These are phyloP conservation scores for Emergomyces orientalis DNA, from an alignment of 2,329 filamentous ascomycete species.

Conservation along the genomic window DNA sequence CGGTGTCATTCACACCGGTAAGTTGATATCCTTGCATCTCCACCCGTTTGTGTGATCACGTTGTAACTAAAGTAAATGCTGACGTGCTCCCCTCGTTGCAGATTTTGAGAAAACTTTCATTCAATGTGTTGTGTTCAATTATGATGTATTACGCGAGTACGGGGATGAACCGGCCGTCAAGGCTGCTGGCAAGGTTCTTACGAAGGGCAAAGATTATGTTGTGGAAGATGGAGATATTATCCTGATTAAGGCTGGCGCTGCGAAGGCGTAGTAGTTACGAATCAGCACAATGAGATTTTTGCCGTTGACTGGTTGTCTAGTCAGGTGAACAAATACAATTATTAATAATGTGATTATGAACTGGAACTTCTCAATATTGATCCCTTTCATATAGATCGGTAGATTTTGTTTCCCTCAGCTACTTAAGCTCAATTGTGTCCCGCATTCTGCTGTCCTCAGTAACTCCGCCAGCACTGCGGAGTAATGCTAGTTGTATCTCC, in stretches of 20 bases:
- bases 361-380: background rate
- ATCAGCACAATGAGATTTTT: background rate
- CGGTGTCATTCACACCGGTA: slow-evolving; percentile 82
- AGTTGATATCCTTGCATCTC: slow-evolving; percentile 7
- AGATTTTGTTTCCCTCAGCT: background rate
- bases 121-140: slow-evolving; percentile 92
- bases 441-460: no score
- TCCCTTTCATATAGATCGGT: no score
- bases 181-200: slow-evolving; percentile 92
- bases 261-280: slow-evolving; percentile 31
- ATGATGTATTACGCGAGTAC: slow-evolving; percentile 65
- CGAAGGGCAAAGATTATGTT: slow-evolving; percentile 93
- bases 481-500: no score
- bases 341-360: background rate
- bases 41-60: background rate
- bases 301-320: background rate
- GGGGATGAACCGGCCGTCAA: slow-evolving; percentile 84
- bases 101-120: slow-evolving; percentile 99
- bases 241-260: slow-evolving; percentile 64
- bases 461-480: no score
- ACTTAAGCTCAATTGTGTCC: background rate
- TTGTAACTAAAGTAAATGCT: background rate
- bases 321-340: background rate
- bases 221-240: slow-evolving; percentile 52
- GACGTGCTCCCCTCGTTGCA: slow-evolving; percentile 6